phyloP scores from a whole-genome alignment of 1,284 basidiomycete genomes.

The Irpex sp. region DNA sequence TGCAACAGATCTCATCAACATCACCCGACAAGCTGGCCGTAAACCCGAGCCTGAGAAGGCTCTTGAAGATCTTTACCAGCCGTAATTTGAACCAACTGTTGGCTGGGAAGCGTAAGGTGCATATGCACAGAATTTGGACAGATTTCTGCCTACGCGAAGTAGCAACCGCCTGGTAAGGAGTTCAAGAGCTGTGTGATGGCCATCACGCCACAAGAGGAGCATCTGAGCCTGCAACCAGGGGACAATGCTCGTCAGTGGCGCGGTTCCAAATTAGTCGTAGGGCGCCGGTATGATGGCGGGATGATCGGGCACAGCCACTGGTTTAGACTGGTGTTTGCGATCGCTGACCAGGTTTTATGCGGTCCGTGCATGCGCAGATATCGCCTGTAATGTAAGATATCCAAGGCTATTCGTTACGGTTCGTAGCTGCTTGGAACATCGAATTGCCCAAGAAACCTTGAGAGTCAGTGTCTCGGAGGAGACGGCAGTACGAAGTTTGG shows the following conservation, averaged over 20 bases:
- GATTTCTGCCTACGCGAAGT: background rate
- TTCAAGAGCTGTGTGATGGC: background rate
- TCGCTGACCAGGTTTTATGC: too few species aligned
- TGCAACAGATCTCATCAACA: background rate
- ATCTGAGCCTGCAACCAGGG: background rate
- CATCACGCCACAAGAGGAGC: background rate
- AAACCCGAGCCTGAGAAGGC: background rate
- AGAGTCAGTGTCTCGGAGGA: too few species aligned
- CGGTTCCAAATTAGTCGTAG: too few species aligned
- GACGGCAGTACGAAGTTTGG: too few species aligned
- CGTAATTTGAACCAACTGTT: background rate
- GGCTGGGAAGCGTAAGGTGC: background rate
- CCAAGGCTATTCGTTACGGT: too few species aligned
- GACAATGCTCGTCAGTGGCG: background rate
- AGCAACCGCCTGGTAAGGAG: background rate
- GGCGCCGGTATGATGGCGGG: background rate
- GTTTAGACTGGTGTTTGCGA: background rate
- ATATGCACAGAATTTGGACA: background rate
- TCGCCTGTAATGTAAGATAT: too few species aligned
- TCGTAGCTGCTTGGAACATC: too few species aligned
- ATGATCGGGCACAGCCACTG: background rate
- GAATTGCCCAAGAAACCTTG: too few species aligned
- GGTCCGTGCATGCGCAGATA: too few species aligned
- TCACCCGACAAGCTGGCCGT: background rate
- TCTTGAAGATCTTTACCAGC: background rate